Evolutionary conservation across 2,329 filamentous ascomycete genomes (phyloP).

Genomic region (Didymella keratinophila): DNA sequence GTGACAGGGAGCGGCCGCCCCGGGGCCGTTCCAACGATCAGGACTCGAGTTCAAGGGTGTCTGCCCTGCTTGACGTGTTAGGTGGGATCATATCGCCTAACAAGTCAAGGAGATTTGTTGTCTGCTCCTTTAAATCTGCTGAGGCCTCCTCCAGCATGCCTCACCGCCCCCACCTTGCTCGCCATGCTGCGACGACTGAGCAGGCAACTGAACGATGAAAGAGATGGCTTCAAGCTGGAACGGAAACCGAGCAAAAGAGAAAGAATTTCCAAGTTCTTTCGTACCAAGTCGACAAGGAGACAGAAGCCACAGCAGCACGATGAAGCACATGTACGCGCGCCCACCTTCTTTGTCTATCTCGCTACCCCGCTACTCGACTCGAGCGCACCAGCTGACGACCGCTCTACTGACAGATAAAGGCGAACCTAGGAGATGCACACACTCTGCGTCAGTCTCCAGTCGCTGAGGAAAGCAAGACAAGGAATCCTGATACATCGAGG

Average conservation of each 20-base stretch:
- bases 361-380: slow-evolving; percentile 7
- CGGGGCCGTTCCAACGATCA: slow-evolving; percentile 28
- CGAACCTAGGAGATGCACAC: slow-evolving; percentile 14
- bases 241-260: slow-evolving; percentile 44
- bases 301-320: slow-evolving; percentile 30
- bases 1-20: slow-evolving; percentile 33
- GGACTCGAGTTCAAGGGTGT: slow-evolving; percentile 30
- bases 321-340: slow-evolving; percentile 31
- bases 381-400: slow-evolving; percentile 29
- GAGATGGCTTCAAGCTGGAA: slow-evolving; percentile 29
- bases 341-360: slow-evolving; percentile 3
- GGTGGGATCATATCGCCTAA: slow-evolving; percentile 31
- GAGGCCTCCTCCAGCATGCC: slow-evolving; percentile 35
- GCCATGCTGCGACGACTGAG: slow-evolving; percentile 44
- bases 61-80: slow-evolving; percentile 41
- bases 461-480: neutral
- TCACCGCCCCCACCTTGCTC: slow-evolving; percentile 25
- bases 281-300: slow-evolving; percentile 29
- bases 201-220: slow-evolving; percentile 30
- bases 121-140: slow-evolving; percentile 27
- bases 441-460: neutral
- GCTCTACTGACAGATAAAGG: slow-evolving; percentile 27
- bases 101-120: slow-evolving; percentile 33
- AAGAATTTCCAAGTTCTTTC: slow-evolving; percentile 44
- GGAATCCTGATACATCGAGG: neutral